Conservation (phyloP, 2,329 filamentous ascomycete species). For the Xylaria sp. region DNA sequence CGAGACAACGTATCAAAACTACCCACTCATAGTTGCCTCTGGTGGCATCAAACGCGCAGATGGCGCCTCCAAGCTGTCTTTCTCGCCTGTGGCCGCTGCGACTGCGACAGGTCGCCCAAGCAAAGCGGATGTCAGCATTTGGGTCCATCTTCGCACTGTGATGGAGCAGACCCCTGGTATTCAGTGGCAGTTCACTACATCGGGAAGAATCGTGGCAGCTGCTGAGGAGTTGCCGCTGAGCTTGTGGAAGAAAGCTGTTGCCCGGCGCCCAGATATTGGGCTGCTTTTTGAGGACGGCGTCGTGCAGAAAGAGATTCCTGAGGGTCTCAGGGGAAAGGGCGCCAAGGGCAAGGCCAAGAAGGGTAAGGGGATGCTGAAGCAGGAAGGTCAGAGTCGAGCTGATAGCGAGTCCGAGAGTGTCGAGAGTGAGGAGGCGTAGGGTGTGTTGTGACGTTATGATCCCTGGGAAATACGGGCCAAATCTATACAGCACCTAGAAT, state of each 20-base stretch:
- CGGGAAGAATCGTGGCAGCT: constrained; percentile 34
- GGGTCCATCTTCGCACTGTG: constrained; percentile 35
- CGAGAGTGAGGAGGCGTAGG: constrained; percentile 20
- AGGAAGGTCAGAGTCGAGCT: constrained; percentile 27
- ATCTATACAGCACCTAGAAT: background rate
- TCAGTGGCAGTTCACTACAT: constrained; percentile 36
- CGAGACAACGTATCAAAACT: constrained; percentile 42
- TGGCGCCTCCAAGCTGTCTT: constrained; percentile 33
- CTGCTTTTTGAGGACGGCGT: constrained; percentile 40
- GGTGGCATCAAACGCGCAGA: constrained; percentile 39
- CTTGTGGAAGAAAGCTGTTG: constrained; percentile 40
- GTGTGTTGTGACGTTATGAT: constrained; percentile 3
- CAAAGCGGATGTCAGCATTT: constrained; percentile 40
- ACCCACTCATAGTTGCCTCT: constrained; percentile 38
- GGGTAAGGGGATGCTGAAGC: constrained; percentile 34
- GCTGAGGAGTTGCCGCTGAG: constrained; percentile 32
- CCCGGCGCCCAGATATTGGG: constrained; percentile 38
- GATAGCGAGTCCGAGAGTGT: constrained; percentile 33
- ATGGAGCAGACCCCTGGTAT: constrained; percentile 33
- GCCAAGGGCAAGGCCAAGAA: constrained; percentile 38
- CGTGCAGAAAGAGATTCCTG: constrained; percentile 40
- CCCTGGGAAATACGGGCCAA: background rate
- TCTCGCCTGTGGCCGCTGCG: constrained; percentile 31
- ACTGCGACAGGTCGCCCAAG: constrained; percentile 29
- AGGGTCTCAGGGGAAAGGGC: constrained; percentile 38